Base-by-base conservation (phyloP, 371 early-diverging fungal species). In the Choanephora cucurbitarum region DNA sequence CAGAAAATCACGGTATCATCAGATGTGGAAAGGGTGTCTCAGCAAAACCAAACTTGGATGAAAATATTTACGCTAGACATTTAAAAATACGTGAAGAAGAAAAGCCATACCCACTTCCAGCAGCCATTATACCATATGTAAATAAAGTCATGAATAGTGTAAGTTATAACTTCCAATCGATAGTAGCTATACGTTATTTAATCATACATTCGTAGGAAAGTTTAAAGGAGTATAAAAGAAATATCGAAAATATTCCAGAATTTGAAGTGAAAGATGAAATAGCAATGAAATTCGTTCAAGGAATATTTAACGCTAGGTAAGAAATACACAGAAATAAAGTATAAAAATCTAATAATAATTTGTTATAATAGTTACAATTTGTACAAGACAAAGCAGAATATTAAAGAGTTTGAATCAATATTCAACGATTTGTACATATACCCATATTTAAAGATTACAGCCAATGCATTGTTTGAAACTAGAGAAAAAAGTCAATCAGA, bases 261-360 rank as follows among this genome's bases (percentile, higher is more conserved):
- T 50, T 37, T 50, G 50, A 50, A 50, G 50, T 39, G 40, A 50
- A 50, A 39, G 50, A 50, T 50, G 50, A 50, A 39, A n/a, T 40
- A 39, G 52, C 52, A 52, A 52, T 52, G 32, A 31, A 42, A 43
- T 52, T 28, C 43, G 19, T 52, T 10, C 18, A 52, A 52, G 43
- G 23, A 52, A 42, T 52, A 42, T 52, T 42, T 31, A 42, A 41
- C 24, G n/a, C 52, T 22, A 52, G 52, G 43, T 52, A 52, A 42
- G 18, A 42, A 43, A 52, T 28, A 52, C 28, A 17, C 52, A 31
- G 13, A 31, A 52, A 42, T 52, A 41, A 8, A 52, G 4, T 52
- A 42, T 52, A 43, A 52, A 52, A 40, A 40, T 42, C 42, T 52
- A 43, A 42, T 52, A 52, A 52, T 43, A 52, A 31, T 24, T 52